phyloP scores from a whole-genome alignment of 805 yeast genomes.

The Kuraishia capsulata region DNA sequence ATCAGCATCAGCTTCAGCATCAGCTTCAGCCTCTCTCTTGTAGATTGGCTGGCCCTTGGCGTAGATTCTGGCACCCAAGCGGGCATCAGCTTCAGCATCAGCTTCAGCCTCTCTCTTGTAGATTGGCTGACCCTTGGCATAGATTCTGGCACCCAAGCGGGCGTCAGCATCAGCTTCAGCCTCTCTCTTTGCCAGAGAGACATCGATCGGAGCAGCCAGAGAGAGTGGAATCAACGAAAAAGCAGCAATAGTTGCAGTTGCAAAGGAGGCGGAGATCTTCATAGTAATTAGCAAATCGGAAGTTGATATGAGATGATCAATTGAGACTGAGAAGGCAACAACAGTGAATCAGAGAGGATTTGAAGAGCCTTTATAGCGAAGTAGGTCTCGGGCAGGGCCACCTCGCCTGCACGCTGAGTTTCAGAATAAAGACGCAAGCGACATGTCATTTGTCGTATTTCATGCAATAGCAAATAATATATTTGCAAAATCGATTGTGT shows the following conservation, averaged over 20 bases:
- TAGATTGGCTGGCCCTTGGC: slow-evolving; percentile 6
- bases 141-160: slow-evolving; percentile 4
- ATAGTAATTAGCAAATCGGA: slow-evolving; percentile 5
- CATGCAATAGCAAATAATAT: too few relatives aligned
- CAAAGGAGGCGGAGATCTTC: slow-evolving; percentile 4
- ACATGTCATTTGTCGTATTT: too few relatives aligned
- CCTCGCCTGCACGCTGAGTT: too few relatives aligned
- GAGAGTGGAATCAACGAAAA: slow-evolving; percentile 8
- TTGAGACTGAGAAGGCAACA: too few relatives aligned
- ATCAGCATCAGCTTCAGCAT: slow-evolving; percentile 7
- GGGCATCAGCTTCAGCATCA: slow-evolving; percentile 14
- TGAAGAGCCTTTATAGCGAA: too few relatives aligned
- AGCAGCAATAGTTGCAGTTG: neutral
- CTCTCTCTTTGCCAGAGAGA: slow-evolving; percentile 10
- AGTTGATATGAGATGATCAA: too few relatives aligned
- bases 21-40: slow-evolving; percentile 12
- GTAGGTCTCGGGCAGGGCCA: too few relatives aligned
- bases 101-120: slow-evolving; percentile 11
- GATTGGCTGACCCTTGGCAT: slow-evolving; percentile 3
- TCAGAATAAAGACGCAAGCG: too few relatives aligned
- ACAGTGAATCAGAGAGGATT: too few relatives aligned
- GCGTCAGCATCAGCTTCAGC: slow-evolving; percentile 9
- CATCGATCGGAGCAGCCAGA: slow-evolving; percentile 7
- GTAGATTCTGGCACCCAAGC: slow-evolving; percentile 5
- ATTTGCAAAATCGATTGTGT: too few relatives aligned